phyloP scores from a whole-genome alignment of 106 monocot species.

The Allium fistulosum region DNA sequence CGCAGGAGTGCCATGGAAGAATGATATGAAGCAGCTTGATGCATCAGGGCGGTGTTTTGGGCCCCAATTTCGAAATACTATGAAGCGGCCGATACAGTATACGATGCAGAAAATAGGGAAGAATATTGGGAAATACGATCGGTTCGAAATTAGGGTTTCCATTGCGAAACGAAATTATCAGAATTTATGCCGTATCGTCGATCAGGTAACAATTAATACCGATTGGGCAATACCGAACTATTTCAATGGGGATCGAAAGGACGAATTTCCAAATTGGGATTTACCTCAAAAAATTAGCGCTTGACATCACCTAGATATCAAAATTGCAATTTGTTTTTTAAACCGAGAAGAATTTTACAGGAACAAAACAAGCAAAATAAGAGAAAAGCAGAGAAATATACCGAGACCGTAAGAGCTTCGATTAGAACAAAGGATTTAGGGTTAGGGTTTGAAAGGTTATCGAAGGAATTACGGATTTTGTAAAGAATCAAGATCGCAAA shows the following conservation, averaged over 20 bases:
- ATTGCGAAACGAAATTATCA: conserved; percentile 2
- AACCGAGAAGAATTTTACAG: not conserved
- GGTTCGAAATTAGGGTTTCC: conserved; percentile 20
- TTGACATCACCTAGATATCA: not conserved
- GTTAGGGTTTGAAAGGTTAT: conserved; percentile 1
- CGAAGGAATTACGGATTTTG: not conserved
- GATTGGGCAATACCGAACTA: not conserved
- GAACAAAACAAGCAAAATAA: no score
- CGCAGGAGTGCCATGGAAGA: conserved; percentile 74
- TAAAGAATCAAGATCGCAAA: not conserved
- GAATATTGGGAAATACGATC: conserved; percentile 43
- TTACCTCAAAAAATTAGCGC: not conserved
- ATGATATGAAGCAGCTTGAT: conserved; percentile 75
- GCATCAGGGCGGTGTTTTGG: conserved; percentile 62
- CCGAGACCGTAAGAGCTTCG: not conserved
- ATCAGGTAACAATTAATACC: not conserved
- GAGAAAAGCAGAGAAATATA: not conserved
- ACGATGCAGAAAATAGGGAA: conserved; percentile 41
- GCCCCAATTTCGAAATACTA: conserved; percentile 73
- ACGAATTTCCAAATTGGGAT: not conserved
- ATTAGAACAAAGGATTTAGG: not conserved
- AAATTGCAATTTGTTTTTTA: not conserved
- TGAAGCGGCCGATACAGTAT: conserved; percentile 49
- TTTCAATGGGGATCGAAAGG: not conserved
- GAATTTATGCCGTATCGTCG: not conserved